Base-by-base conservation (phyloP, 106 monocot species). In the Dendrobium officinale region DNA sequence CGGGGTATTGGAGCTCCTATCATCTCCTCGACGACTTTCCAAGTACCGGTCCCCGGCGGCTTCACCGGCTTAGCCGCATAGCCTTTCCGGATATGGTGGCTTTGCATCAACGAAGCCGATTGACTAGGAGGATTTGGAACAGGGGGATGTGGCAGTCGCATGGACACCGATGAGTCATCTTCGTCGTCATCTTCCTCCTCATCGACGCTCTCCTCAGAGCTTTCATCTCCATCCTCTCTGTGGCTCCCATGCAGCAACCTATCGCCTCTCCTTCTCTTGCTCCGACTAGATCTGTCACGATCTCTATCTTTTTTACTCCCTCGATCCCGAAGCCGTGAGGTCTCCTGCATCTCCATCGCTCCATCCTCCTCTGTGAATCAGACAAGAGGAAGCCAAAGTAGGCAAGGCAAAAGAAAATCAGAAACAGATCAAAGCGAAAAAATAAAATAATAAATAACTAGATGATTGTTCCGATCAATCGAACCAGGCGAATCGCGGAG, bases 111-210 rank as follows among this genome's bases (percentile, higher is more conserved):
- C 2, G 80, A 37, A 37, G 78, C 44, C 4, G 86, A 51, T 18
- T 80, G 85, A 73, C 74, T 67, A 33, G 42, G 22, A 33, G 42
- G 22, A 51, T 44, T 27, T 31, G 82, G 42, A 27, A 84, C 75
- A 55, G 79, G 77, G 29, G 75, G 58, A 27, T 78, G 82, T 55
- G 81, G 79, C 11, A 67, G 75, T 24, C 79, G 82, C 48, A 61
- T 59, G 9, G 78, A 67, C 5, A 81, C 89, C 58, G 80, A 37
- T 3, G 81, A 55, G 51, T 87, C 89, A 6, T 98, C 94, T 3
- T 94, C 90, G 1, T 92, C 96, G 3, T 99, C 92, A 0, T 97
- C 98, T 9, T 99, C 98, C 0, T 93, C 92, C 3, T 95, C 91
- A 11, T 87, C 93, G 3, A 88, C 40, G 77, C 91, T 95, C 29